Conservation (phyloP, 2,329 filamentous ascomycete genomes). For the Fusarium equiseti region DNA sequence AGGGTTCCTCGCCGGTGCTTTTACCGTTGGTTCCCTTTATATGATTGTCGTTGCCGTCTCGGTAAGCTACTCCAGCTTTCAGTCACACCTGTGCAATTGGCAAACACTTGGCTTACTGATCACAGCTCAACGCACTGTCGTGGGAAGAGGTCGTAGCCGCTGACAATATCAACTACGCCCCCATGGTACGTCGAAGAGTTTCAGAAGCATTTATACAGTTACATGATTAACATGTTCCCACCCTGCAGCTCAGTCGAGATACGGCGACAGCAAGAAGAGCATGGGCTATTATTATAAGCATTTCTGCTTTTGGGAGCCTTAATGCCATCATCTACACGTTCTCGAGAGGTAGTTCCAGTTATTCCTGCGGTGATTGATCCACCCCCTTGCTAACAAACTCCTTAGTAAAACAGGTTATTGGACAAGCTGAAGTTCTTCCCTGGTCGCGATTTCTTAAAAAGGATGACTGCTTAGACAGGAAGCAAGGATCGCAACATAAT, state of each 20-base stretch:
- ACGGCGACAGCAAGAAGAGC: background rate
- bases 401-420: too few species aligned
- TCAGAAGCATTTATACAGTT: background rate
- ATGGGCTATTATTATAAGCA: background rate
- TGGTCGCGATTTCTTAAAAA: too few species aligned
- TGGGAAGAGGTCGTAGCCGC: background rate
- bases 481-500: too few species aligned
- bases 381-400: background rate
- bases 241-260: background rate
- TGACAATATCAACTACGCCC: background rate
- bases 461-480: too few species aligned
- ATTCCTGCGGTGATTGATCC: background rate
- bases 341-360: background rate
- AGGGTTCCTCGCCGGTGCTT: background rate
- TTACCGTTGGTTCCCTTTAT: background rate
- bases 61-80: background rate
- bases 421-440: too few species aligned
- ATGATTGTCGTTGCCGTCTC: background rate
- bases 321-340: background rate
- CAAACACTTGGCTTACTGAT: background rate
- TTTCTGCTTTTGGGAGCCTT: background rate
- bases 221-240: background rate
- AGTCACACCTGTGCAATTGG: background rate
- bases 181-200: background rate
- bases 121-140: background rate